phyloP scores from a whole-genome alignment of 2,329 filamentous ascomycete genomes.

The Paradendryphiella salina region DNA sequence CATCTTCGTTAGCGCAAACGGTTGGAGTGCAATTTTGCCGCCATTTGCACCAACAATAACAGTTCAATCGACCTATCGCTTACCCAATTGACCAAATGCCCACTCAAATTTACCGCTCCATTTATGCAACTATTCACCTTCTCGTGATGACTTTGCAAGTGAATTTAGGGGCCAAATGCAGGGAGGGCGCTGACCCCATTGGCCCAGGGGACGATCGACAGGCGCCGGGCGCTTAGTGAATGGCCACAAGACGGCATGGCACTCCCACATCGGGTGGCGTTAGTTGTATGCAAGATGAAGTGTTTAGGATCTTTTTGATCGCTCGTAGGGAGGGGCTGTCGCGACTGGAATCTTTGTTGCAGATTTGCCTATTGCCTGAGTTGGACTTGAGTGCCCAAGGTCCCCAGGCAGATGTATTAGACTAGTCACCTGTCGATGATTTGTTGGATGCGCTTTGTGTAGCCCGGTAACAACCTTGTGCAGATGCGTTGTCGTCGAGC shows the following conservation, averaged over 20 bases:
- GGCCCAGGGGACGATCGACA: slow-evolving; percentile 3
- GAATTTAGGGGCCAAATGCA: slow-evolving; percentile 10
- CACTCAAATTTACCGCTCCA: neutral
- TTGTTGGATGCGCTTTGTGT: neutral
- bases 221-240: slow-evolving; percentile 18
- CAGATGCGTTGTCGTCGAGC: neutral
- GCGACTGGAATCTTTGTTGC: neutral
- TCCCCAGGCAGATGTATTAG: neutral
- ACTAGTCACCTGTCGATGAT: too few relatives aligned
- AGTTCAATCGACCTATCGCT: neutral
- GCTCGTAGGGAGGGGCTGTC: neutral
- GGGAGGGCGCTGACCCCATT: slow-evolving; percentile 9
- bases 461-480: neutral
- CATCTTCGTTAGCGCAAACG: slow-evolving; percentile 3
- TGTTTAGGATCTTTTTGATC: neutral
- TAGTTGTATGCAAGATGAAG: slow-evolving; percentile 1
- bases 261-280: slow-evolving; percentile 2
- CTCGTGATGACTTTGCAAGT: slow-evolving; percentile 1
- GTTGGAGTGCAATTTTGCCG: slow-evolving; percentile 6
- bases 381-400: neutral
- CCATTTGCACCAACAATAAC: slow-evolving; percentile 6
- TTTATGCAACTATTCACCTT: slow-evolving; percentile 11
- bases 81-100: neutral
- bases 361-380: neutral
- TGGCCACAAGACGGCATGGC: slow-evolving; percentile 7